phyloP scores from a whole-genome alignment of 2,329 filamentous ascomycete genomes.

The Xylariaceae sp. region DNA sequence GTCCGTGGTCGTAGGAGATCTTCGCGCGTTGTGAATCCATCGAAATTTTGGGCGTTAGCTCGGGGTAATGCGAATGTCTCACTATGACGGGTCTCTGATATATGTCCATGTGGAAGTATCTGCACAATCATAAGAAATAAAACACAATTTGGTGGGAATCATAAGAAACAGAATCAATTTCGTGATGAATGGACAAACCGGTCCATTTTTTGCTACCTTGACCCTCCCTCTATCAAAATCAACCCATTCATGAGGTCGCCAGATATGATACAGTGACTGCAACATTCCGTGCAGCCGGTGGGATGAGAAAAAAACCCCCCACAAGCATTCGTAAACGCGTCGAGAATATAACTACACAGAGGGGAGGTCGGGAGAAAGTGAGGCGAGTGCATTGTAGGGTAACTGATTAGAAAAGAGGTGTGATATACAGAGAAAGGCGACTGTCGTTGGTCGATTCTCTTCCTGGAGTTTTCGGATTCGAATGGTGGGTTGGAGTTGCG shows the following conservation, averaged over 20 bases:
- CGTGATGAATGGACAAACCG: conserved; percentile 20
- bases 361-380: neutral
- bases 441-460: neutral
- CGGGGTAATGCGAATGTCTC: neutral
- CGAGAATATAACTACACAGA: conserved; percentile 11
- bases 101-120: neutral
- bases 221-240: conserved; percentile 13
- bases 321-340: conserved; percentile 5
- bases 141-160: neutral
- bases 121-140: neutral
- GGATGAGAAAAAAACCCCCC: conserved; percentile 20
- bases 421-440: conserved; percentile 14
- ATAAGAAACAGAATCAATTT: conserved; percentile 18
- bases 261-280: conserved; percentile 24
- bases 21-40: neutral
- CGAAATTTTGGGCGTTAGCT: neutral
- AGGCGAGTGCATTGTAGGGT: neutral
- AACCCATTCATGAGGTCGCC: conserved; percentile 12
- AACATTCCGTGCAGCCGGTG: conserved; percentile 9
- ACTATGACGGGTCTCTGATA: neutral
- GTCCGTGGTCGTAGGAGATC: neutral
- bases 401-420: conserved; percentile 3
- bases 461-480: neutral
- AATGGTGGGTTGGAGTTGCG: neutral
- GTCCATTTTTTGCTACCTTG: conserved; percentile 24